These are phyloP conservation scores for Gracilaria caudata DNA, from an alignment of 23 red algal genomes.

Conservation along the genomic window DNA sequence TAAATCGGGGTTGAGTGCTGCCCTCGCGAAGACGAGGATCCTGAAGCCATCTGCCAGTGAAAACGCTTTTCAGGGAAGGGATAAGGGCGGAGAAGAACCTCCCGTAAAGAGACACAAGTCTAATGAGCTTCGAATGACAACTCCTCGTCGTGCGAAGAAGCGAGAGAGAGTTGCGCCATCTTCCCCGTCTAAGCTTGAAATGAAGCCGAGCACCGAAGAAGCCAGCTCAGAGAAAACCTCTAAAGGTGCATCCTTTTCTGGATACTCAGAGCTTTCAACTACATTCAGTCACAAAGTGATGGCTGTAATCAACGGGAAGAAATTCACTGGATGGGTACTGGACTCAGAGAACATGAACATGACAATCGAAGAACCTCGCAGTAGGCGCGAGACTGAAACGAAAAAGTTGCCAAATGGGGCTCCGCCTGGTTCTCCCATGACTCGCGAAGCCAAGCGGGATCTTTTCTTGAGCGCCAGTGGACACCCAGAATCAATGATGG, in stretches of 20 bases:
- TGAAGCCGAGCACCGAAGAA: not conserved
- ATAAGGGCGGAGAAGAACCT: not conserved
- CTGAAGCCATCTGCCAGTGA: not conserved
- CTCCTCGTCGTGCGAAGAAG: conserved; percentile 16
- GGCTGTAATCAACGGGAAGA: conserved; percentile 41
- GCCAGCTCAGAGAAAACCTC: not conserved
- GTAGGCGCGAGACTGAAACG: too few species aligned
- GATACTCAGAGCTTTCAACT: conserved; percentile 40
- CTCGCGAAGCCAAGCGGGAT: not conserved
- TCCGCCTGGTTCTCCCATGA: not conserved
- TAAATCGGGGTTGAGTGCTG: not conserved
- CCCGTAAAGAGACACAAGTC: conserved; percentile 2
- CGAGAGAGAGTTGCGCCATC: not conserved
- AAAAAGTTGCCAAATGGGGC: too few species aligned
- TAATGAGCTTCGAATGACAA: conserved; percentile 13
- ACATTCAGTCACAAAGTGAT: conserved; percentile 43
- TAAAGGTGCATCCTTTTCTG: conserved; percentile 13
- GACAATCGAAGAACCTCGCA: not conserved
- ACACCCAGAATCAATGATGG: not conserved
- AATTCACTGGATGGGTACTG: conserved; percentile 54
- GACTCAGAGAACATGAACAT: not conserved
- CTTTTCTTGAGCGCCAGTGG: not conserved
- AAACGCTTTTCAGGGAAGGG: not conserved
- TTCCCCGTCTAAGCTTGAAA: not conserved
- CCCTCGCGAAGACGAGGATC: not conserved